These are phyloP conservation scores for Saprolegnia parasitica DNA, from an alignment of 352 stramenopile genomes.

Conservation along the genomic window DNA sequence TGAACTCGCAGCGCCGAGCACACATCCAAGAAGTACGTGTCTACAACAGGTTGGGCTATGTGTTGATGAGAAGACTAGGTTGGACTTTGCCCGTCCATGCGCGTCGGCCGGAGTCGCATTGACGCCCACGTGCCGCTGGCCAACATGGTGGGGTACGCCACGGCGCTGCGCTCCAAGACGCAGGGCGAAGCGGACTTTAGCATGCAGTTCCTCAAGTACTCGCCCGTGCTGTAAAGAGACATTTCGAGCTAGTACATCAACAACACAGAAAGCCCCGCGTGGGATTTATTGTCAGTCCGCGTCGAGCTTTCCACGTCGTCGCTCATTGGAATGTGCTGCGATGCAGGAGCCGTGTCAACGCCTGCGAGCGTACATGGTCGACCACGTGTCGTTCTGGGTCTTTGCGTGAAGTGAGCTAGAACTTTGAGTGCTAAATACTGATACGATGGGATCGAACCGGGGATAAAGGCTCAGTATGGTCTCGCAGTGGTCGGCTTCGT, in stretches of 20 bases:
- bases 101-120: conserved; percentile 50
- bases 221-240: conserved; percentile 37
- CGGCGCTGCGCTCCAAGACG: conserved; percentile 68
- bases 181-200: conserved; percentile 74
- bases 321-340: no score
- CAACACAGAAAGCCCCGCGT: no score
- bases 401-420: no score
- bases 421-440: no score
- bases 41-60: not conserved
- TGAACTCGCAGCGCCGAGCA: conserved; percentile 63
- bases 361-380: no score
- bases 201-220: conserved; percentile 70
- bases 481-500: no score
- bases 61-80: conserved; percentile 11
- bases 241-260: not conserved
- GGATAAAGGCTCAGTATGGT: no score
- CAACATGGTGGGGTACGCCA: conserved; percentile 79
- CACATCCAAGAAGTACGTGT: conserved; percentile 59
- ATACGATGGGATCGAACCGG: no score
- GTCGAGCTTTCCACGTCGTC: no score
- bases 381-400: no score
- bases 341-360: no score
- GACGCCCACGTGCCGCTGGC: conserved; percentile 59
- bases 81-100: conserved; percentile 13
- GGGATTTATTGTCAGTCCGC: no score